phyloP scores from a whole-genome alignment of 169 alveolate genomes.

The Eimeria tenella region DNA sequence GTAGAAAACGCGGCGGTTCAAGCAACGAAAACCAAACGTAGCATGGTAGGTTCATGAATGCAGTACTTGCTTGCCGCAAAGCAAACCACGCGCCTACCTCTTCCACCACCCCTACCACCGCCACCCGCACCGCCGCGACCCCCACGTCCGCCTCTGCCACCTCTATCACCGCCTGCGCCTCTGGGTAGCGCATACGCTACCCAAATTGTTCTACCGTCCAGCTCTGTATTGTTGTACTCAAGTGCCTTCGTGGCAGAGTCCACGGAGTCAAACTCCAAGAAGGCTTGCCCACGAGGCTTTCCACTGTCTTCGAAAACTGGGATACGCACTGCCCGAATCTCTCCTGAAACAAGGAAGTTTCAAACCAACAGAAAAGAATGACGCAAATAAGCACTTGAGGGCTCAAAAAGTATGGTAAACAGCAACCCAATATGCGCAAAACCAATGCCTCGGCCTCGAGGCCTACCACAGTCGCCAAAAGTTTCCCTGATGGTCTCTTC shows the following conservation, averaged over 20 bases:
- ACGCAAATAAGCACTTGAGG: neutral
- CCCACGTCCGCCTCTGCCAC: constrained; percentile 85
- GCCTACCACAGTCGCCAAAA: constrained; percentile 87
- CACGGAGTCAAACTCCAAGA: constrained; percentile 84
- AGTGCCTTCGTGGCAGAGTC: constrained; percentile 89
- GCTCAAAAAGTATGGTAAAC: neutral
- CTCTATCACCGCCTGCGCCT: constrained; percentile 83
- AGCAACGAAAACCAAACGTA: too few species aligned
- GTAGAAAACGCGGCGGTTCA: neutral
- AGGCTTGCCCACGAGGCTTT: constrained; percentile 86
- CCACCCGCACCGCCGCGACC: constrained; percentile 87
- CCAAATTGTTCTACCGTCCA: constrained; percentile 88
- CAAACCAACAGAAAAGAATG: neutral
- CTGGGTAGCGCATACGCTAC: constrained; percentile 87
- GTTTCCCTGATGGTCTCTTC: constrained; percentile 87
- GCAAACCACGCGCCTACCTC: constrained; percentile 71
- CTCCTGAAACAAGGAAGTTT: constrained; percentile 39
- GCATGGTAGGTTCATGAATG: neutral
- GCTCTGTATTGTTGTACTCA: constrained; percentile 87
- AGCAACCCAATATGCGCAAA: neutral
- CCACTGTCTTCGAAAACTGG: constrained; percentile 89
- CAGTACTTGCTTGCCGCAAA: neutral
- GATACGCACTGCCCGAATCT: constrained; percentile 78
- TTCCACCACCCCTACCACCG: constrained; percentile 87
- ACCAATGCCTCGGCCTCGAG: neutral